Evolutionary conservation across 345 rosid species (phyloP).

Genomic region (Linum trigynum): DNA sequence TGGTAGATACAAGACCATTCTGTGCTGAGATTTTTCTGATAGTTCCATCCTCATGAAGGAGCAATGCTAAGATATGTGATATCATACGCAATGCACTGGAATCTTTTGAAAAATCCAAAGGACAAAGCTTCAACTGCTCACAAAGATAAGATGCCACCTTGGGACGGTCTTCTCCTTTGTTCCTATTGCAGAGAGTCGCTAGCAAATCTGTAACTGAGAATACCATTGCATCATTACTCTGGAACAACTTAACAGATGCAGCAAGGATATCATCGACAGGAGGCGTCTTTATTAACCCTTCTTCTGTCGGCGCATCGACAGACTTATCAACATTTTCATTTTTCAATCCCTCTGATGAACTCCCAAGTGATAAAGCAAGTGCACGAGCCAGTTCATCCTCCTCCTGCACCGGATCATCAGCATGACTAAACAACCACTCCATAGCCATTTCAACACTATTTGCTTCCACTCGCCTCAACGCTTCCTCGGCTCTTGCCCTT

Average conservation of each 20-base stretch:
- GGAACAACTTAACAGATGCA: slow-evolving; percentile 68
- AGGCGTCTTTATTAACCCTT: slow-evolving; percentile 43
- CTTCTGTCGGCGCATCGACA: slow-evolving; percentile 36
- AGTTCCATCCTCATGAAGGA: slow-evolving; percentile 73
- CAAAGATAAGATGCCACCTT: slow-evolving; percentile 66
- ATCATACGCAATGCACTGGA: slow-evolving; percentile 62
- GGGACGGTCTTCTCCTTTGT: slow-evolving; percentile 81
- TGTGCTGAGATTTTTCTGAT: slow-evolving; percentile 71
- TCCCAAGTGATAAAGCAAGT: slow-evolving; percentile 89
- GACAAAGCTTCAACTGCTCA: slow-evolving; percentile 75
- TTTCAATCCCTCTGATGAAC: slow-evolving; percentile 76
- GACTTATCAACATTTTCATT: slow-evolving; percentile 60
- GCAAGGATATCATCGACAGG: slow-evolving; percentile 84
- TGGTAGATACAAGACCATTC: slow-evolving; percentile 54
- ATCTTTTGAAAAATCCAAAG: slow-evolving; percentile 58
- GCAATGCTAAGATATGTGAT: slow-evolving; percentile 70
- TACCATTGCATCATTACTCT: slow-evolving; percentile 58
- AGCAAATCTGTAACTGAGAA: slow-evolving; percentile 83
- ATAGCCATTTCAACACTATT: slow-evolving; percentile 97
- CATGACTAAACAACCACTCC: slow-evolving; percentile 87
- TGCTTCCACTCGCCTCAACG: slow-evolving; percentile 81
- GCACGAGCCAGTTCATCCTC: slow-evolving; percentile 97
- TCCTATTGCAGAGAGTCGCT: slow-evolving; percentile 76
- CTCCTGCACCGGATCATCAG: slow-evolving; percentile 90
- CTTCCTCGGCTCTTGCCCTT: slow-evolving; percentile 94